phyloP scores from a whole-genome alignment of 1,284 basidiomycete genomes.

The Ceratobasidium sp. region DNA sequence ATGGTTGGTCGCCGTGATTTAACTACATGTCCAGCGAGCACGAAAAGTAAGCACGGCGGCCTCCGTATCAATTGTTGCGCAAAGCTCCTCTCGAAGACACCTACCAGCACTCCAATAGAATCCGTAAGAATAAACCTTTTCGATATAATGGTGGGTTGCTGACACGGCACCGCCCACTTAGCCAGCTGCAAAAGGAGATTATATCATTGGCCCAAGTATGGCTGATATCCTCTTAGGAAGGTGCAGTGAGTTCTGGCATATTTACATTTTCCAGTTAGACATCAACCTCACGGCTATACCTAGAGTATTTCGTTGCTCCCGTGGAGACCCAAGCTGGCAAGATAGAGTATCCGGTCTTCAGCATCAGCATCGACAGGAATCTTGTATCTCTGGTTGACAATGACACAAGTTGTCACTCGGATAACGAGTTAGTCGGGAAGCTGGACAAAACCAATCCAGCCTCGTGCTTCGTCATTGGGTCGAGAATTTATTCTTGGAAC shows the following conservation, averaged over 20 bases:
- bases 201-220: neutral
- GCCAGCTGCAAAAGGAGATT: neutral
- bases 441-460: neutral
- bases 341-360: neutral
- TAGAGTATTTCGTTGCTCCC: constrained; percentile 3
- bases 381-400: neutral
- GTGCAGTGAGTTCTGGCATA: neutral
- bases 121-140: neutral
- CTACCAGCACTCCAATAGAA: neutral
- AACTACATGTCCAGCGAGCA: neutral
- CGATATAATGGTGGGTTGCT: no score
- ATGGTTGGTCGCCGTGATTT: neutral
- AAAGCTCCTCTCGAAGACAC: neutral
- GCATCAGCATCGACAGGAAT: neutral
- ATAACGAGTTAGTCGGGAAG: neutral
- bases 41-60: neutral
- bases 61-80: constrained; percentile 10
- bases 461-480: neutral
- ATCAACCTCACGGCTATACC: neutral
- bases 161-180: neutral
- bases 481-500: neutral
- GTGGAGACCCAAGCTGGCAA: neutral
- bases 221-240: neutral
- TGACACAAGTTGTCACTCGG: neutral
- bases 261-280: neutral